phyloP scores from a whole-genome alignment of 345 rosid species.

The Cardiospermum halicacabum region DNA sequence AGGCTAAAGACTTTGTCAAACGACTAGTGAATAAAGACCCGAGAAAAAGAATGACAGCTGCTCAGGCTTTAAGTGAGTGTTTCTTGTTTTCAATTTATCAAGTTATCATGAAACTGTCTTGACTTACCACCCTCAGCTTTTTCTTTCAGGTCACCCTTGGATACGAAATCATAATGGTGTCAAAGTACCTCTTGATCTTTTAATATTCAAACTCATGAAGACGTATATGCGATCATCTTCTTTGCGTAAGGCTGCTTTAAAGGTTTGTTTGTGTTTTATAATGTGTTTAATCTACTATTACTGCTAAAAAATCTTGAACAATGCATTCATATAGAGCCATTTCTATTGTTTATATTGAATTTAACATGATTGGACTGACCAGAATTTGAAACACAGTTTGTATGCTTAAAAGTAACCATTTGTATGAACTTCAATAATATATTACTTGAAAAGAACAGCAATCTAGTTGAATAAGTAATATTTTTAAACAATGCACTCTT shows the following conservation, averaged over 20 bases:
- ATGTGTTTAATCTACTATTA: background rate
- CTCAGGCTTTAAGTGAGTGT: slow-evolving; percentile 85
- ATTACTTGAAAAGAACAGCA: background rate
- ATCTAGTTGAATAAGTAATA: background rate
- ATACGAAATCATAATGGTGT: slow-evolving; percentile 38
- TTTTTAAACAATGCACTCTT: slow-evolving; percentile 9
- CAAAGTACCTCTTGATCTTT: slow-evolving; percentile 73
- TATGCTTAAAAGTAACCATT: background rate
- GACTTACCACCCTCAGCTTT: slow-evolving; percentile 9
- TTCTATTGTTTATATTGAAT: too few species aligned
- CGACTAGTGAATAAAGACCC: slow-evolving; percentile 79
- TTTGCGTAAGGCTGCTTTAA: slow-evolving; percentile 86
- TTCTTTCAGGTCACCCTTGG: slow-evolving; percentile 89
- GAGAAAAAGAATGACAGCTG: slow-evolving; percentile 84
- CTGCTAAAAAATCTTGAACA: background rate
- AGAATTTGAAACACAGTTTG: background rate
- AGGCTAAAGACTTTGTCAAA: slow-evolving; percentile 87
- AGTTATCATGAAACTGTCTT: slow-evolving; percentile 10
- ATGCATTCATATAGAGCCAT: background rate
- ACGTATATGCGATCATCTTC: slow-evolving; percentile 79
- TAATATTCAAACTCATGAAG: slow-evolving; percentile 67
- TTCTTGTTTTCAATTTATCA: slow-evolving; percentile 12
- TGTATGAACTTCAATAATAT: background rate
- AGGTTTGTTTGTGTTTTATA: slow-evolving; percentile 41
- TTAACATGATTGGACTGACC: slow-evolving; percentile 1